phyloP scores from a whole-genome alignment of 2,329 filamentous ascomycete genomes.

The Fusarium marasasianum region DNA sequence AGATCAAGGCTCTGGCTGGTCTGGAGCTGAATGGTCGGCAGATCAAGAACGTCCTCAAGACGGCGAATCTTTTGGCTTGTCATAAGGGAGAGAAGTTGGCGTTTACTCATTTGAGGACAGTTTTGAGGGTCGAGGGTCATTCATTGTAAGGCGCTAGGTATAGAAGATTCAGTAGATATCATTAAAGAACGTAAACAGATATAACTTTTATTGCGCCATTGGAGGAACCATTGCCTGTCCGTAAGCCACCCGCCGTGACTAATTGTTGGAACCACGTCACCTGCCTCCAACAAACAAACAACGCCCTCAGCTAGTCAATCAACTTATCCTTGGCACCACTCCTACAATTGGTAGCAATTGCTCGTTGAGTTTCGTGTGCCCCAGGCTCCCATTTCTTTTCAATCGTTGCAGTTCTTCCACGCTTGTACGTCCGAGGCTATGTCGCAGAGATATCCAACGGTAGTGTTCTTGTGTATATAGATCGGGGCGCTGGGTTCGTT shows the following conservation, averaged over 20 bases:
- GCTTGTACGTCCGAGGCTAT: no score
- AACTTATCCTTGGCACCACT: no score
- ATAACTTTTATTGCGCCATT: not conserved
- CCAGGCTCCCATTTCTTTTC: no score
- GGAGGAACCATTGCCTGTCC: not conserved
- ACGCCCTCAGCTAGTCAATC: no score
- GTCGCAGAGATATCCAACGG: no score
- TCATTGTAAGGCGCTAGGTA: conserved; percentile 33
- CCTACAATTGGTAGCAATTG: no score
- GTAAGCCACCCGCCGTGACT: not conserved
- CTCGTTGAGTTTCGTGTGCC: no score
- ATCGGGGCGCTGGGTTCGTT: no score
- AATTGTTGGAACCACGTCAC: no score
- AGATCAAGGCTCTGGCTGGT: conserved; percentile 49
- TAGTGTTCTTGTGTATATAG: no score
- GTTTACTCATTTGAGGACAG: conserved; percentile 45
- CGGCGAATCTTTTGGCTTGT: conserved; percentile 45
- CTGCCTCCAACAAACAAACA: no score
- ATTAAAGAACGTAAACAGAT: not conserved
- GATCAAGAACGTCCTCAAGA: conserved; percentile 61
- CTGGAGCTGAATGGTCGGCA: conserved; percentile 59
- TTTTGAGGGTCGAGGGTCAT: conserved; percentile 44
- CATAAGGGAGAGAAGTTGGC: conserved; percentile 45
- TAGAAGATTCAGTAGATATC: not conserved
- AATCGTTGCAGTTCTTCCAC: no score